Percentiles rank a stretch among this genome's conserved stretches.
phyloP scores from a whole-genome alignment of 805 yeast species.

The Sungouiella thailandica region DNA sequence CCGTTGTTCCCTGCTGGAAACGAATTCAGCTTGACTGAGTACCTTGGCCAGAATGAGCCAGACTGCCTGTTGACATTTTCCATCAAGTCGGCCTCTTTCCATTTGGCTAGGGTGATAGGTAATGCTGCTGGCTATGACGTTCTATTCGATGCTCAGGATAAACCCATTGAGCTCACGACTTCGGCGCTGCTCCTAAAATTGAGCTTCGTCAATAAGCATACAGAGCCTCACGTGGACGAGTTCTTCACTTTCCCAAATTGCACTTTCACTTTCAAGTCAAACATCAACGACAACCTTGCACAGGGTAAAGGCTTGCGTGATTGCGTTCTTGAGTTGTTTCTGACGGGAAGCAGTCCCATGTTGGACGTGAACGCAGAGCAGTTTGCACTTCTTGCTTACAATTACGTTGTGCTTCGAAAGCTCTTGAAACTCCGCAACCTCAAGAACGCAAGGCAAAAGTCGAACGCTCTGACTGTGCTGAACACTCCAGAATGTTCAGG shows the following conservation, averaged over 20 bases:
- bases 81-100: conserved; percentile 9
- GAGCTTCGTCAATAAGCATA: conserved; percentile 12
- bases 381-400: conserved; percentile 29
- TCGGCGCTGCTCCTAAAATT: conserved; percentile 30
- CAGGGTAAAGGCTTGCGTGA: conserved; percentile 33
- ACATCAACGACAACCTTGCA: conserved; percentile 27
- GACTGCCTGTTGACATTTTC: conserved; percentile 5
- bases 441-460: neutral
- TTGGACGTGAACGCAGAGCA: conserved; percentile 32
- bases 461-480: neutral
- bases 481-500: no score
- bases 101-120: conserved; percentile 6
- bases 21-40: conserved; percentile 6
- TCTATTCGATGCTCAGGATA: conserved; percentile 28
- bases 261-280: conserved; percentile 31
- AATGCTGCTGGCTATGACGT: conserved; percentile 35
- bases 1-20: conserved; percentile 11
- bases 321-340: conserved; percentile 32
- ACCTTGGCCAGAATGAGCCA: conserved; percentile 3
- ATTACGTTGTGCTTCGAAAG: conserved; percentile 17
- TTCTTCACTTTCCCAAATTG: conserved; percentile 31
- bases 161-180: conserved; percentile 29
- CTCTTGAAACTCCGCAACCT: neutral
- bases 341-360: conserved; percentile 35
- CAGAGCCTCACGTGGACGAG: conserved; percentile 16